phyloP scores from a whole-genome alignment of 2,329 filamentous ascomycete genomes.

The Neofusicoccum umdonicola region DNA sequence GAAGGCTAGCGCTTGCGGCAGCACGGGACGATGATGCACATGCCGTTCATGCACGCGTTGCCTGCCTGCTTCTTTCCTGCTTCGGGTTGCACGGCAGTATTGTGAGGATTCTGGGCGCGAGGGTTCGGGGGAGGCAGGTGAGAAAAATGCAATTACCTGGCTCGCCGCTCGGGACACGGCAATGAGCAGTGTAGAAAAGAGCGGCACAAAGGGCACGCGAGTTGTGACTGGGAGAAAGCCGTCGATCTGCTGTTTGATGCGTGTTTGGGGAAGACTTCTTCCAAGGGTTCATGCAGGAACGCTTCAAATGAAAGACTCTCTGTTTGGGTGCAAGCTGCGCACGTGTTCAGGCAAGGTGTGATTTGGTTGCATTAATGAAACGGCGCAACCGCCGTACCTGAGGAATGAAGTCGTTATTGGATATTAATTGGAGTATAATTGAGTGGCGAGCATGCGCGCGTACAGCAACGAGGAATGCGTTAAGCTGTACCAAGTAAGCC shows the following conservation, averaged over 20 bases:
- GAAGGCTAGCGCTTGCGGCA: neutral
- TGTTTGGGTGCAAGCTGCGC: neutral
- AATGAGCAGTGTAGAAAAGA: neutral
- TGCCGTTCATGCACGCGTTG: neutral
- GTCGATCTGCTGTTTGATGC: neutral
- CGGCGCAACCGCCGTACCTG: neutral
- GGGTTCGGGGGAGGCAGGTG: neutral
- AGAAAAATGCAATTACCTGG: neutral
- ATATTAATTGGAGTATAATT: neutral
- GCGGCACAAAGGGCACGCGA: neutral
- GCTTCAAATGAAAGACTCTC: neutral
- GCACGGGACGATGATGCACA: conserved; percentile 7
- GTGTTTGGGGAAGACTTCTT: neutral
- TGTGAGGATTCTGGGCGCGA: neutral
- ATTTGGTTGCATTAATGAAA: neutral
- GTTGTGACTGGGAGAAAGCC: neutral
- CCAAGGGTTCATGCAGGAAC: neutral
- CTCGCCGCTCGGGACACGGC: too few species aligned
- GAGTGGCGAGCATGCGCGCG: neutral
- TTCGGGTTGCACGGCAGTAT: neutral
- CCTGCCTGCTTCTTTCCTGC: neutral
- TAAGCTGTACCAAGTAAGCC: neutral
- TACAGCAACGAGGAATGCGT: neutral
- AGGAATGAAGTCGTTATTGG: neutral
- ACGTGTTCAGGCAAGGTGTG: neutral